Conservation (phyloP, 345 rosid genomes). For the Gossypium mustelinum region DNA sequence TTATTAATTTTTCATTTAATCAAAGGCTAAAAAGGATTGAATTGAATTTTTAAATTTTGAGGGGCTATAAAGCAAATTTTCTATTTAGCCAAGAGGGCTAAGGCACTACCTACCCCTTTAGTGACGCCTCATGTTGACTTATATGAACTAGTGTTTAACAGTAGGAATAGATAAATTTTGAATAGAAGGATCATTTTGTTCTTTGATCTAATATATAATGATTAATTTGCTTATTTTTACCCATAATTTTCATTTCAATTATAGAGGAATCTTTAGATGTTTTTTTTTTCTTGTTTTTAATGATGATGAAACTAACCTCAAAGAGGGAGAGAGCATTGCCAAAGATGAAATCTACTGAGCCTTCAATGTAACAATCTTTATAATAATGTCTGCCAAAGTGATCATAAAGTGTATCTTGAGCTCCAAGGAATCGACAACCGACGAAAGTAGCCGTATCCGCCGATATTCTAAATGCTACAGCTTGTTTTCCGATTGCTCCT, state of each 20-base stretch:
- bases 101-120: no score
- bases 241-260: constrained; percentile 38
- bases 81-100: no score
- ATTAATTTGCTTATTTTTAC: no score
- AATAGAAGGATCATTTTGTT: no score
- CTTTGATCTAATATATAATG: no score
- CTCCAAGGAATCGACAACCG: constrained; percentile 87
- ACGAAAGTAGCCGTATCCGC: constrained; percentile 77
- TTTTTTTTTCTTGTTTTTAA: background rate
- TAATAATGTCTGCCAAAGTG: constrained; percentile 90
- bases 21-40: no score
- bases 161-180: no score
- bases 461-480: constrained; percentile 87
- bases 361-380: constrained; percentile 92
- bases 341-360: constrained; percentile 91
- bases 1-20: no score
- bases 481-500: constrained; percentile 86
- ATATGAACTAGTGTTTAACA: no score
- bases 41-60: no score
- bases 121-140: no score
- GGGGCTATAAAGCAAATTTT: no score
- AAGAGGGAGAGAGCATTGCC: constrained; percentile 91
- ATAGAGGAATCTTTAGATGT: constrained; percentile 30
- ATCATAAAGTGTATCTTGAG: constrained; percentile 92
- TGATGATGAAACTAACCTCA: constrained; percentile 44